A percentile compares a stretch with the other conserved stretches of the same genome.
Evolutionary conservation across 192 early-diverging fungal genomes (phyloP).

Genomic region (Bifiguratus adelaidae): DNA sequence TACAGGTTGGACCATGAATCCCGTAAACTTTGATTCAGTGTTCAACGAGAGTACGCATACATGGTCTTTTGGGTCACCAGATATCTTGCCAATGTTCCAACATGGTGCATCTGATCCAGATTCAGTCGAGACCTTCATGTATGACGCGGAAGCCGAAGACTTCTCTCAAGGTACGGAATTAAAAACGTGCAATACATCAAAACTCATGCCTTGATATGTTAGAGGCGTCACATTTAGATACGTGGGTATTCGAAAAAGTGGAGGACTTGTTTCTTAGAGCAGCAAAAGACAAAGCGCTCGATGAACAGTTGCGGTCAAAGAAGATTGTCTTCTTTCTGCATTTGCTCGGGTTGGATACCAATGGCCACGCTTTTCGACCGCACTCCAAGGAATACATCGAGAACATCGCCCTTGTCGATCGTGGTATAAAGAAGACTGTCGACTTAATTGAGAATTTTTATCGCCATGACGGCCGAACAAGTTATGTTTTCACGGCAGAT

Average conservation of each 20-base stretch:
- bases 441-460: conserved; percentile 68
- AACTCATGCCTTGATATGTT: not conserved
- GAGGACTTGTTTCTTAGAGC: conserved; percentile 52
- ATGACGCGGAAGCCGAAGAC: conserved; percentile 76
- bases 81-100: conserved; percentile 95
- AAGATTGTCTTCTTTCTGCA: conserved; percentile 89
- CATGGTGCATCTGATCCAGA: conserved; percentile 75
- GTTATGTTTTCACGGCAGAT: conserved; percentile 89
- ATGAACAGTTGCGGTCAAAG: conserved; percentile 51
- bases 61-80: conserved; percentile 96
- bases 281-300: conserved; percentile 27
- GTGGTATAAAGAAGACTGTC: conserved; percentile 58
- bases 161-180: conserved; percentile 55
- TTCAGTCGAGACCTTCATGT: conserved; percentile 87
- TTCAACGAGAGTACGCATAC: conserved; percentile 92
- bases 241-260: conserved; percentile 88
- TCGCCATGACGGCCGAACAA: conserved; percentile 66
- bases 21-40: conserved; percentile 92
- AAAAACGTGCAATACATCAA: not conserved
- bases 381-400: conserved; percentile 76
- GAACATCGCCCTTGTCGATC: conserved; percentile 80
- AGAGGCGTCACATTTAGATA: conserved; percentile 80
- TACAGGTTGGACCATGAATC: conserved; percentile 92
- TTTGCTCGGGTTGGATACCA: conserved; percentile 91
- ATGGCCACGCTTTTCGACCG: conserved; percentile 83